A percentile compares a stretch with the other conserved stretches of the same genome.
Conservation (phyloP, 2,329 filamentous ascomycete species). For the Chaetomium sp. region DNA sequence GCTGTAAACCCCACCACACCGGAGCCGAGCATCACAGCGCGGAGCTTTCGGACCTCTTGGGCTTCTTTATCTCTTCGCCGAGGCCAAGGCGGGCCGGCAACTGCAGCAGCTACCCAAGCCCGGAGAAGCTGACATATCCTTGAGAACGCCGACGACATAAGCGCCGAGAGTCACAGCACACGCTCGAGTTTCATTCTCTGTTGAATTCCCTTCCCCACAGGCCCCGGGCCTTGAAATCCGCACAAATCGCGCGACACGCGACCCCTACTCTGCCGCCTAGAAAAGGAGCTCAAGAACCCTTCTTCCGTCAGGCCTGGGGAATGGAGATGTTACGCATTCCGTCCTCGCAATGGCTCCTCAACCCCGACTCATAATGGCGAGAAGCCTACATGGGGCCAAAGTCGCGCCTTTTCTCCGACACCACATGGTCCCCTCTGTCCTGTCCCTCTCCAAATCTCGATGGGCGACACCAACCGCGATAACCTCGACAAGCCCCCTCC, state of each 20-base stretch:
- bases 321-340: slow-evolving; percentile 11
- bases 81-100: background rate
- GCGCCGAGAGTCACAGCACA: background rate
- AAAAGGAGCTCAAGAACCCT: background rate
- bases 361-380: slow-evolving; percentile 21
- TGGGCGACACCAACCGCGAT: slow-evolving; percentile 7
- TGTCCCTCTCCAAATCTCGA: slow-evolving; percentile 8
- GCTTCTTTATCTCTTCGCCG: background rate
- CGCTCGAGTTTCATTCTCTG: background rate
- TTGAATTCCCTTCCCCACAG: background rate
- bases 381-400: slow-evolving; percentile 14
- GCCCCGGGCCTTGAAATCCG: background rate
- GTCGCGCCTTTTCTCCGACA: slow-evolving; percentile 7
- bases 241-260: slow-evolving; percentile 10
- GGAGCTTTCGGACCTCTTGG: slow-evolving; percentile 1
- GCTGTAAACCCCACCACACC: slow-evolving; percentile 5
- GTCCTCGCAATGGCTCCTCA: slow-evolving; percentile 18
- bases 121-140: no score
- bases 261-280: background rate
- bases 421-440: background rate
- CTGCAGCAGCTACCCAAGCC: background rate
- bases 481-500: slow-evolving; percentile 3
- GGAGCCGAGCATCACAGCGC: background rate
- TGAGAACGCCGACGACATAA: background rate
- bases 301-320: no score